A percentile compares a stretch with the other conserved stretches of the same genome.
These are phyloP conservation scores for Xylariaceae sp. DNA, from an alignment of 2,329 filamentous ascomycete species.

Conservation along the genomic window DNA sequence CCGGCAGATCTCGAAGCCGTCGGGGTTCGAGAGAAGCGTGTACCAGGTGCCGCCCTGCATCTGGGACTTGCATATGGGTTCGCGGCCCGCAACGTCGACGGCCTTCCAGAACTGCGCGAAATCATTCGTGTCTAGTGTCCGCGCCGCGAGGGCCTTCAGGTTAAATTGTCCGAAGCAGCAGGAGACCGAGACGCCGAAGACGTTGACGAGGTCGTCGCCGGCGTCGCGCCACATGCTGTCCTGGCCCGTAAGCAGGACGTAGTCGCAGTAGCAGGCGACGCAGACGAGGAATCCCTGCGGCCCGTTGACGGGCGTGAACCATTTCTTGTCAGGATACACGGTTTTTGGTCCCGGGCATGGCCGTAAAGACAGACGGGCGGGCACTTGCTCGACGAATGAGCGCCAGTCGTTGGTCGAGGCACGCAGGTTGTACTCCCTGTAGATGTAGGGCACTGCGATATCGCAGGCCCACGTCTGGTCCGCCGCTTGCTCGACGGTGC, in stretches of 20 bases:
- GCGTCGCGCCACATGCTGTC: slow-evolving; percentile 12
- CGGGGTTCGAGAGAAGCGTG: slow-evolving; percentile 13
- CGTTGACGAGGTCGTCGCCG: not conserved
- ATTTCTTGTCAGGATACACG: slow-evolving; percentile 14
- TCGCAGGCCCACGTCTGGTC: slow-evolving; percentile 17
- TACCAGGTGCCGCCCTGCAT: slow-evolving; percentile 18
- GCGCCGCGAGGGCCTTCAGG: slow-evolving; percentile 4
- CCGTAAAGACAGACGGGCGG: slow-evolving; percentile 3
- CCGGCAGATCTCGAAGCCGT: slow-evolving; percentile 20
- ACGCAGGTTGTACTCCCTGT: slow-evolving; percentile 11
- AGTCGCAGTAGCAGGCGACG: slow-evolving; percentile 21
- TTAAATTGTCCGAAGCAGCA: slow-evolving; percentile 22
- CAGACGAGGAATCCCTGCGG: slow-evolving; percentile 23
- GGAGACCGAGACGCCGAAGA: slow-evolving; percentile 17
- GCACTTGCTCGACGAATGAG: not conserved
- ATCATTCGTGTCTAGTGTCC: slow-evolving; percentile 12
- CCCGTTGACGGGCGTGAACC: slow-evolving; percentile 17
- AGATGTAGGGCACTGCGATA: slow-evolving; percentile 12
- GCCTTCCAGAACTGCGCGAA: slow-evolving; percentile 16
- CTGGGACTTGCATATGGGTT: slow-evolving; percentile 5
- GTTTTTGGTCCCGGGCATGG: slow-evolving; percentile 12
- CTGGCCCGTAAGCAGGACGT: slow-evolving; percentile 13
- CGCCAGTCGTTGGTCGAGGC: slow-evolving; percentile 16
- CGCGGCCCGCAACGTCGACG: not conserved
- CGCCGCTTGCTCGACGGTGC: not conserved